Percentiles rank a stretch among this genome's conserved stretches.
These are phyloP conservation scores for Cercophora newfieldiana DNA, from an alignment of 495 filamentous ascomycete species.

Conservation along the genomic window DNA sequence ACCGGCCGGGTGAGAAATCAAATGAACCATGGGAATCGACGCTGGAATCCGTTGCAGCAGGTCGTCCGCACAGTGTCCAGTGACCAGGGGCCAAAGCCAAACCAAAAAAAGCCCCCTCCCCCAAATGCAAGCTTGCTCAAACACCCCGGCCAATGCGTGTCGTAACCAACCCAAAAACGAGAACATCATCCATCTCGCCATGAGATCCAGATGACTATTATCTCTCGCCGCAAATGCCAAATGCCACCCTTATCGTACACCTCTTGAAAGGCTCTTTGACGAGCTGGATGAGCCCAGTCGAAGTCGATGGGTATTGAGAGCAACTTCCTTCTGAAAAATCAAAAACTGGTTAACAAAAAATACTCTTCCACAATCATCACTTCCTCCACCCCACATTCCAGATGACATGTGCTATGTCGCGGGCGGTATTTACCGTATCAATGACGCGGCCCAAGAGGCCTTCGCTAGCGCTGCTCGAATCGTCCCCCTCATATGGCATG, in stretches of 20 bases:
- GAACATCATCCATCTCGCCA: conserved; percentile 5
- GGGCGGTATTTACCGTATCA: conserved; percentile 94
- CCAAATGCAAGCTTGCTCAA: conserved; percentile 24
- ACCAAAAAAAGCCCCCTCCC: conserved; percentile 2
- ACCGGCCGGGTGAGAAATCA: neutral
- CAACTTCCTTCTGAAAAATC: conserved; percentile 39
- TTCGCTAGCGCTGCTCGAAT: conserved; percentile 54
- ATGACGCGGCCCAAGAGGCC: conserved; percentile 77
- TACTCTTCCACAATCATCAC: conserved; percentile 43
- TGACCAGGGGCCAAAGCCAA: conserved; percentile 4
- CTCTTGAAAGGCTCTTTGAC: conserved; percentile 26
- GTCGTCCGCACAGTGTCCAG: neutral
- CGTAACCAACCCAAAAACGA: conserved; percentile 11
- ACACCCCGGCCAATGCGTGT: conserved; percentile 37
- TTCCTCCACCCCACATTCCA: conserved; percentile 97
- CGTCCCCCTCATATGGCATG: conserved; percentile 76
- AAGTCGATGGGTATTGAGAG: conserved; percentile 31
- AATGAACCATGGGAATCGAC: neutral
- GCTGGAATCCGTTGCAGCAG: neutral
- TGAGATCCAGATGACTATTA: neutral
- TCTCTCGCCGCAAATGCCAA: neutral
- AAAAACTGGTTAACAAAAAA: conserved; percentile 38
- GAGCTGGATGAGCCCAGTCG: conserved; percentile 22
- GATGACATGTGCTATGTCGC: conserved; percentile 93
- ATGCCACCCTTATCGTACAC: conserved; percentile 33